phyloP scores from a whole-genome alignment of 139 green algal genomes.

The Nannochloris sp. region DNA sequence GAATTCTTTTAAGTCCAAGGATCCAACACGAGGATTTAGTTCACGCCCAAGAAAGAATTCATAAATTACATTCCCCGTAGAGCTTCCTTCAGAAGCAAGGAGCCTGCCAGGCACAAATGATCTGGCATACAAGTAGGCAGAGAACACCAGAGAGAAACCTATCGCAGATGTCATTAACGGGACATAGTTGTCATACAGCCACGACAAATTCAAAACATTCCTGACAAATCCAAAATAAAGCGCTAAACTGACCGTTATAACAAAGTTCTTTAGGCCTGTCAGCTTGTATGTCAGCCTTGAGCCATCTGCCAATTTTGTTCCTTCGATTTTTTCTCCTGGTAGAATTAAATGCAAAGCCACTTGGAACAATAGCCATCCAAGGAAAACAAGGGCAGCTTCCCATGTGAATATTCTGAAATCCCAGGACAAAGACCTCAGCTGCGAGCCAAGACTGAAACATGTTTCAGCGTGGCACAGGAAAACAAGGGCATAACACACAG shows the following conservation, averaged over 20 bases:
- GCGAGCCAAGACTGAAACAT: conserved; percentile 19
- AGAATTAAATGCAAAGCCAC: conserved; percentile 67
- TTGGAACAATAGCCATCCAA: conserved; percentile 54
- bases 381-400: conserved; percentile 38
- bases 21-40: conserved; percentile 68
- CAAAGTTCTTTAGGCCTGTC: conserved; percentile 59
- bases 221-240: conserved; percentile 53
- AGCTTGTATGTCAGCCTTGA: conserved; percentile 71
- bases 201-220: conserved; percentile 39
- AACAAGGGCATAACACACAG: conserved; percentile 45
- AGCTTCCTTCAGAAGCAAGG: conserved; percentile 38
- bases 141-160: conserved; percentile 43
- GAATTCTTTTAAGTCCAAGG: conserved; percentile 89
- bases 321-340: conserved; percentile 51
- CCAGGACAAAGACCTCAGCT: conserved; percentile 8
- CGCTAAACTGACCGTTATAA: conserved; percentile 28
- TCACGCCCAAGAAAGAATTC: conserved; percentile 91
- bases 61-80: conserved; percentile 49
- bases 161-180: conserved; percentile 61
- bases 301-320: conserved; percentile 47
- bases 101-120: conserved; percentile 33
- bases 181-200: conserved; percentile 70
- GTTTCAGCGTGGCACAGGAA: conserved; percentile 34
- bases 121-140: conserved; percentile 49
- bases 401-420: conserved; percentile 37